phyloP scores from a whole-genome alignment of 441 rosid species.

The Caryocar brasiliense region DNA sequence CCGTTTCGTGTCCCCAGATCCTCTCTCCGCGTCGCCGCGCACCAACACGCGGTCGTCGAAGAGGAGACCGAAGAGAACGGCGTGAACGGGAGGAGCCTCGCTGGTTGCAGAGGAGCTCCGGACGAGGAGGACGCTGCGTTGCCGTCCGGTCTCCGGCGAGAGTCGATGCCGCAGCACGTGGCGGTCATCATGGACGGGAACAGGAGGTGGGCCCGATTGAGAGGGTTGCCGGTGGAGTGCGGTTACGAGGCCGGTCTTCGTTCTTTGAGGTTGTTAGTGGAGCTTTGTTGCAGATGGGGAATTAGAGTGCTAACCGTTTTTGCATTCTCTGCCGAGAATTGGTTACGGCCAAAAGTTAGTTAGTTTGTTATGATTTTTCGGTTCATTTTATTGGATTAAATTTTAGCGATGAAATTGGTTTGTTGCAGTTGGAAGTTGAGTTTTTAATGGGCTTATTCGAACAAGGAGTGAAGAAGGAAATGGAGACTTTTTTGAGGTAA shows the following conservation, averaged over 20 bases:
- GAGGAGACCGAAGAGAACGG: too few species aligned
- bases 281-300: conserved; percentile 29
- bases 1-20: too few species aligned
- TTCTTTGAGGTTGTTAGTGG: conserved; percentile 17
- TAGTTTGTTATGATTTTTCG: neutral
- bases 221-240: conserved; percentile 13
- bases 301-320: conserved; percentile 34
- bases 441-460: conserved; percentile 30
- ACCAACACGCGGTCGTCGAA: too few species aligned
- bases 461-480: conserved; percentile 20
- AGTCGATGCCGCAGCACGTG: conserved; percentile 64
- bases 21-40: too few species aligned
- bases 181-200: conserved; percentile 89
- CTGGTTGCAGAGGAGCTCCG: too few species aligned
- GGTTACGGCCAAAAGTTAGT: conserved; percentile 33
- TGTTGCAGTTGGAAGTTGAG: conserved; percentile 33
- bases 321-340: conserved; percentile 40
- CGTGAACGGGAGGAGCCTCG: too few species aligned
- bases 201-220: conserved; percentile 41
- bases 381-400: neutral
- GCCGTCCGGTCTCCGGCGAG: conserved; percentile 39
- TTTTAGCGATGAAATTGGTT: neutral
- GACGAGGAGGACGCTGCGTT: conserved; percentile 10
- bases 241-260: conserved; percentile 36
- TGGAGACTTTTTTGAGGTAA: conserved; percentile 15